A percentile compares a stretch with the other conserved stretches of the same genome.
phyloP scores from a whole-genome alignment of 108 stramenopile species.

The Skeletonema tropicum region DNA sequence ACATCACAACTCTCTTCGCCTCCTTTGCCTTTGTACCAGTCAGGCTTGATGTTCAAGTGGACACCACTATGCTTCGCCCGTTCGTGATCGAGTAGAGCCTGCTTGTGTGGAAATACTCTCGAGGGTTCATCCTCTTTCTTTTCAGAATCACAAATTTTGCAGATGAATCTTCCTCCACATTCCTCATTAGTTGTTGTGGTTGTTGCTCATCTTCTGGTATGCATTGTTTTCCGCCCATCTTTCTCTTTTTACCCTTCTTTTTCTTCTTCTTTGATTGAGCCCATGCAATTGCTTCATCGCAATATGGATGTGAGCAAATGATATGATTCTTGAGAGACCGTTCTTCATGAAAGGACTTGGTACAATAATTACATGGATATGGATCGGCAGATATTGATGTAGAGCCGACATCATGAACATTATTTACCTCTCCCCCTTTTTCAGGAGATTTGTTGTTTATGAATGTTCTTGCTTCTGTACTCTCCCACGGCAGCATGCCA shows the following conservation, averaged over 20 bases:
- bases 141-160: conserved; percentile 23
- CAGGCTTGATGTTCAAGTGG: conserved; percentile 69
- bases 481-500: conserved; percentile 12
- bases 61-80: conserved; percentile 72
- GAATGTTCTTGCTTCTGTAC: not conserved
- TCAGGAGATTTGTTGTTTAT: not conserved
- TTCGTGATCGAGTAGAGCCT: conserved; percentile 70
- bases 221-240: not conserved
- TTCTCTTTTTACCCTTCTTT: conserved; percentile 39
- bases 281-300: conserved; percentile 33
- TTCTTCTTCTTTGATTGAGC: conserved; percentile 33
- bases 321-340: conserved; percentile 78
- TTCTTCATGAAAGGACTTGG: conserved; percentile 65
- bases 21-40: conserved; percentile 63
- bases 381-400: not conserved
- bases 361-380: conserved; percentile 67
- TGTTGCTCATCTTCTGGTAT: not conserved
- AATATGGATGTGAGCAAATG: conserved; percentile 40
- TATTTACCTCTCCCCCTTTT: not conserved
- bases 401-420: not conserved
- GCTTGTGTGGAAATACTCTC: conserved; percentile 57
- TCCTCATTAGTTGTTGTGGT: conserved; percentile 1
- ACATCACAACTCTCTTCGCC: conserved; percentile 9
- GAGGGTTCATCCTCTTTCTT: not conserved
- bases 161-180: conserved; percentile 5